Conservation (phyloP, 306 rosid genomes). For the Pyrus communis region DNA sequence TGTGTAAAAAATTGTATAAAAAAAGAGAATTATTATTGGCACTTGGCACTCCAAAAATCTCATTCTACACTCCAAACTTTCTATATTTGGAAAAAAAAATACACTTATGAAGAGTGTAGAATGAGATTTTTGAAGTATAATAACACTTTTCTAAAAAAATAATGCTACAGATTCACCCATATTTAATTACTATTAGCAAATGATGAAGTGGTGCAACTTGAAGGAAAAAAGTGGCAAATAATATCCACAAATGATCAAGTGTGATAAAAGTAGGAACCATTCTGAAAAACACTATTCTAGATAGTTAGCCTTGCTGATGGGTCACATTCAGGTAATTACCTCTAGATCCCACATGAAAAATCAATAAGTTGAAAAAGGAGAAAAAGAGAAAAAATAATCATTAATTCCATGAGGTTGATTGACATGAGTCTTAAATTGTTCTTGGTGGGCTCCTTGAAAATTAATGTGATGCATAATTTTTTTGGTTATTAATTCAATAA, state of each 20-base stretch:
- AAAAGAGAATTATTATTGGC: too few relatives aligned
- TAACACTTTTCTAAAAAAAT: too few relatives aligned
- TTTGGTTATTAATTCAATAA: not conserved
- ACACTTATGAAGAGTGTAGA: too few relatives aligned
- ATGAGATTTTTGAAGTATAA: too few relatives aligned
- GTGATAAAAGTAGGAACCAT: not conserved
- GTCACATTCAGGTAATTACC: not conserved
- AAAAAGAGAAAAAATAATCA: not conserved
- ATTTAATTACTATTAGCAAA: not conserved
- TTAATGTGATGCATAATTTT: not conserved
- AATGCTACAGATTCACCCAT: too few relatives aligned
- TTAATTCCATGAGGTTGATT: not conserved
- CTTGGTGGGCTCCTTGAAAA: constrained; percentile 12
- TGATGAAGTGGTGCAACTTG: not conserved
- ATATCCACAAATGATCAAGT: not conserved
- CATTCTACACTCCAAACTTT: too few relatives aligned
- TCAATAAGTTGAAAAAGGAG: not conserved
- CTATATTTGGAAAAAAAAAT: too few relatives aligned
- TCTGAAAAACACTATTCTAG: not conserved
- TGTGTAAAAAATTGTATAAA: too few relatives aligned
- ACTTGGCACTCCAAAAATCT: too few relatives aligned
- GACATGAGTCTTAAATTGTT: not conserved
- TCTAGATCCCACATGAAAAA: not conserved
- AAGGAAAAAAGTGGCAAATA: not conserved
- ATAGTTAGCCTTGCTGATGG: not conserved